Evolutionary conservation across 2,329 filamentous ascomycete species (phyloP).

Genomic region (Lasiodiplodia citricola): DNA sequence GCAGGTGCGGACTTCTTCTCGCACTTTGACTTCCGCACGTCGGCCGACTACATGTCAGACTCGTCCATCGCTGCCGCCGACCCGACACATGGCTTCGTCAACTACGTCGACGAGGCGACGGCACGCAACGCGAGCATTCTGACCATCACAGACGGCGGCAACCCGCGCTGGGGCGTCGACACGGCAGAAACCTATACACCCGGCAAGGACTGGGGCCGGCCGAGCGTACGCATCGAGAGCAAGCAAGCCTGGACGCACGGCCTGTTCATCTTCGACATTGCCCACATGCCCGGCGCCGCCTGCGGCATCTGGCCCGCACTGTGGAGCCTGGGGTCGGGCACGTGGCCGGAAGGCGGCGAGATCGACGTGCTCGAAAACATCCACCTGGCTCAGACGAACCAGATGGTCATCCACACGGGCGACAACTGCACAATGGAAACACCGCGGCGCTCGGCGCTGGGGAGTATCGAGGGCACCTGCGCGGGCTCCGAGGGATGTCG

Average conservation of each 20-base stretch:
- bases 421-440: constrained; percentile 33
- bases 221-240: constrained; percentile 42
- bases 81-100: constrained; percentile 41
- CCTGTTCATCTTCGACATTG: constrained; percentile 46
- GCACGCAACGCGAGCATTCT: constrained; percentile 42
- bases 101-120: constrained; percentile 50
- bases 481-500: constrained; percentile 30
- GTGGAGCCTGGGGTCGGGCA: constrained; percentile 41
- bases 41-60: neutral
- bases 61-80: constrained; percentile 28
- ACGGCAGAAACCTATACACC: constrained; percentile 49
- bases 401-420: constrained; percentile 14
- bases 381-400: constrained; percentile 32
- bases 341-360: constrained; percentile 34
- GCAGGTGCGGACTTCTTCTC: constrained; percentile 46
- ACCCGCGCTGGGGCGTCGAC: constrained; percentile 40
- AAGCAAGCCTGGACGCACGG: constrained; percentile 46
- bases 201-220: constrained; percentile 33
- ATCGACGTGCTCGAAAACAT: constrained; percentile 35
- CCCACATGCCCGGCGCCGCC: constrained; percentile 41
- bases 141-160: constrained; percentile 29
- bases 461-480: neutral
- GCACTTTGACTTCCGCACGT: constrained; percentile 49
- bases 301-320: constrained; percentile 49
- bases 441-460: neutral